Evolutionary conservation across 495 filamentous ascomycete species (phyloP), one percentile per base, ranked within the genome.

Genomic region (Tuber calosporum): DNA sequence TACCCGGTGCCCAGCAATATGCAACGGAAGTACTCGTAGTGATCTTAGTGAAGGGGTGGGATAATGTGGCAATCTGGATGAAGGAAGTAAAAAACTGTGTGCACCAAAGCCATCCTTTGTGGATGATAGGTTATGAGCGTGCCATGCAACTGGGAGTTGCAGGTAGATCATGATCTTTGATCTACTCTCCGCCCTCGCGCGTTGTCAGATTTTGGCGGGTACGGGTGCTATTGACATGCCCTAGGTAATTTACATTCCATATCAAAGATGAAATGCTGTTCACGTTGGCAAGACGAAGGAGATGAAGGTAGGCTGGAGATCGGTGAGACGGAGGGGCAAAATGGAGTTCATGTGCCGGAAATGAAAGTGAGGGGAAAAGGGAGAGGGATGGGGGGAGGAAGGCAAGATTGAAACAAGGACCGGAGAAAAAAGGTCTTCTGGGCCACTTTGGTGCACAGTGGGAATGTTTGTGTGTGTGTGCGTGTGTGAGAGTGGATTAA

Each of bases 101-200:
- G 53, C 26, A 17, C n/a, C 53, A 34, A 17, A 34, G 26, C 48
- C 11, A 62, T 34, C 9, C 26, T 34, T 34, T 30, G 53, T 34
- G 53, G 53, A 34, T 62, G 53, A 62, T 62, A 62, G 53, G 53
- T 62, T 62, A 62, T 62, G n/a, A 34, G 26, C 53, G 53, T 62
- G 53, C 53, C 53, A 62, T 62, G 53, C 34, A 62, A 62, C 53
- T 30, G 53, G 34, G 53, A 34, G 53, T 62, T 30, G 53, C 53
- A 62, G n/a, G n/a, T 62, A 34, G 53, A 30, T 62, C 53, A 62
- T 62, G 8, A 30, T 34, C 53, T 30, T 62, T 62, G 53, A 62
- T 62, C 53, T 34, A 62, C 53, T 62, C 53, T 62, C 26, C 9
- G 53, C 34, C 26, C 26, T 62, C 34, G 53, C 53, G 53, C 26